A percentile compares a stretch with the other conserved stretches of the same genome.
These are phyloP conservation scores for Casuarina equisetifolia DNA, from an alignment of 306 rosid genomes.

Conservation along the genomic window DNA sequence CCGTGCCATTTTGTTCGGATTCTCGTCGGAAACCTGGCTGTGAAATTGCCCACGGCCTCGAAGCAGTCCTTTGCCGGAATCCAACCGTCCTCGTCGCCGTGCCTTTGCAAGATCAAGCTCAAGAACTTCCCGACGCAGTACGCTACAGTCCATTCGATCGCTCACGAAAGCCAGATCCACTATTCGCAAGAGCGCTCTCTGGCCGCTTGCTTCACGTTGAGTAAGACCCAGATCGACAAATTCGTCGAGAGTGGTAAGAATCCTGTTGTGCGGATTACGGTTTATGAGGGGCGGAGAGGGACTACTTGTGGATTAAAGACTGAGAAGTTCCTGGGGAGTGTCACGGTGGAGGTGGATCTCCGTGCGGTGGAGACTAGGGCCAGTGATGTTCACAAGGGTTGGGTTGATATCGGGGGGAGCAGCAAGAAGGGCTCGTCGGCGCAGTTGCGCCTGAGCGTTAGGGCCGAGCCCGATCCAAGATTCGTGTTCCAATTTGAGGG, in stretches of 20 bases:
- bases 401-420: constrained; percentile 50
- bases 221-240: constrained; percentile 54
- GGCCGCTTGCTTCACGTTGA: constrained; percentile 67
- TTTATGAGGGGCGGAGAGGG: constrained; percentile 60
- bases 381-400: constrained; percentile 45
- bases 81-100: constrained; percentile 71
- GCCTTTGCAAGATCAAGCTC: constrained; percentile 72
- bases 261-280: constrained; percentile 48
- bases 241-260: constrained; percentile 36
- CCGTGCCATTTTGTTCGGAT: constrained; percentile 72
- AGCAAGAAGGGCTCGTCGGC: constrained; percentile 51
- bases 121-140: constrained; percentile 56
- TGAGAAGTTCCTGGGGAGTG: constrained; percentile 48
- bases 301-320: constrained; percentile 60
- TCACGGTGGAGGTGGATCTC: constrained; percentile 52
- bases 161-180: constrained; percentile 34
- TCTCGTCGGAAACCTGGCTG: constrained; percentile 63
- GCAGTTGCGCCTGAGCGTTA: constrained; percentile 62
- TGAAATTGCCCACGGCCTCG: constrained; percentile 69
- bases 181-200: constrained; percentile 33
- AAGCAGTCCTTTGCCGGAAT: constrained; percentile 63
- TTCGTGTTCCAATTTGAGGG: constrained; percentile 79
- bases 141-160: constrained; percentile 57
- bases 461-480: constrained; percentile 67
- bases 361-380: constrained; percentile 39